These are phyloP conservation scores for Xylariaceae sp. DNA, from an alignment of 2,329 filamentous ascomycete species.

Conservation along the genomic window DNA sequence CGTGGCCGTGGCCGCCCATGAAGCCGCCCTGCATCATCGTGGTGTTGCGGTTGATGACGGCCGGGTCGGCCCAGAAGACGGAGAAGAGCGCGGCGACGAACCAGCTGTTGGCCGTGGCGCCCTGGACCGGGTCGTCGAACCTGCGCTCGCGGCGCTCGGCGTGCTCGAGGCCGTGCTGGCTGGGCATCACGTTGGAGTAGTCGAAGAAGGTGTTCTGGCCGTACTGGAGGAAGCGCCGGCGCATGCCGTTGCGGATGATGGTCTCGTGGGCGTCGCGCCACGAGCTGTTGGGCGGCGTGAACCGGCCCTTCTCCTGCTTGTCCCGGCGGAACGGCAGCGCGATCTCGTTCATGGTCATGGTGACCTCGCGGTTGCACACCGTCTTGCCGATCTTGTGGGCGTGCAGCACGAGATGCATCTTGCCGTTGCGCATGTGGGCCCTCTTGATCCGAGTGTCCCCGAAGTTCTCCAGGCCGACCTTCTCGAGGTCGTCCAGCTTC, in stretches of 20 bases:
- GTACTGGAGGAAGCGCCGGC: constrained; percentile 19
- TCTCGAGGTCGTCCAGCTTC: constrained; percentile 30
- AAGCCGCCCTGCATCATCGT: constrained; percentile 14
- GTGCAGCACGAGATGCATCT: constrained; percentile 33
- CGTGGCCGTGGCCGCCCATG: background rate
- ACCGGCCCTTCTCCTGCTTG: constrained; percentile 20
- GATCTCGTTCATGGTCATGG: constrained; percentile 33
- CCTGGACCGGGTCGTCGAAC: constrained; percentile 37
- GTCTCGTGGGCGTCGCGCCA: constrained; percentile 34
- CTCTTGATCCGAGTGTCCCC: constrained; percentile 29
- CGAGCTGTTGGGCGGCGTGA: constrained; percentile 31
- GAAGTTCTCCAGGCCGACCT: constrained; percentile 32
- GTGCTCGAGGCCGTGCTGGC: constrained; percentile 13
- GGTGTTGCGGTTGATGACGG: constrained; percentile 29
- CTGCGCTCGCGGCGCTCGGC: constrained; percentile 17
- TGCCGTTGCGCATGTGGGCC: constrained; percentile 36
- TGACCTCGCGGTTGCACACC: constrained; percentile 31
- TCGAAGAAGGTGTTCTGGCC: constrained; percentile 23
- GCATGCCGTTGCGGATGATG: constrained; percentile 25
- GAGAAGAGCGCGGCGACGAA: constrained; percentile 37
- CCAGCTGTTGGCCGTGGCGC: constrained; percentile 34
- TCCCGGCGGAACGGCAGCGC: constrained; percentile 28
- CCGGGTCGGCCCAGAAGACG: constrained; percentile 36
- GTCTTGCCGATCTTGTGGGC: constrained; percentile 27
- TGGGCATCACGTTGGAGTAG: background rate